These are phyloP conservation scores for Sorghum bicolor DNA, from an alignment of 176 grass and related monocot genomes.

Conservation along the genomic window Sorghum_bicolor_NCBIv3 NC_012877.2:49067001-49067500, in stretches of 20 bases:
- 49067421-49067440: background rate
- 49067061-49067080: slow-evolving; percentile 14
- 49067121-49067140: background rate
- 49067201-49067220: slow-evolving; percentile 34
- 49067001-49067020: slow-evolving; percentile 6
- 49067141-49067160: background rate
- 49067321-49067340: background rate
- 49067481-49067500: background rate
- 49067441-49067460: background rate
- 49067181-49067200: slow-evolving; percentile 19
- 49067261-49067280: background rate
- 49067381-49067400: background rate
- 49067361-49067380: slow-evolving; percentile 15
- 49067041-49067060: background rate
- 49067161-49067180: background rate
- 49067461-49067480: background rate
- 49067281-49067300: background rate
- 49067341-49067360: background rate
- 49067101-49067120: slow-evolving; percentile 15
- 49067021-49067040: slow-evolving; percentile 4
- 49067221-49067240: slow-evolving; percentile 24
- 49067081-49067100: slow-evolving; percentile 16
- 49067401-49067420: background rate
- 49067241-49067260: slow-evolving; percentile 10
- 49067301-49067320: background rate